phyloP scores from a whole-genome alignment of 1,284 basidiomycete species.

The Cutaneotrichosporon sp. region DNA sequence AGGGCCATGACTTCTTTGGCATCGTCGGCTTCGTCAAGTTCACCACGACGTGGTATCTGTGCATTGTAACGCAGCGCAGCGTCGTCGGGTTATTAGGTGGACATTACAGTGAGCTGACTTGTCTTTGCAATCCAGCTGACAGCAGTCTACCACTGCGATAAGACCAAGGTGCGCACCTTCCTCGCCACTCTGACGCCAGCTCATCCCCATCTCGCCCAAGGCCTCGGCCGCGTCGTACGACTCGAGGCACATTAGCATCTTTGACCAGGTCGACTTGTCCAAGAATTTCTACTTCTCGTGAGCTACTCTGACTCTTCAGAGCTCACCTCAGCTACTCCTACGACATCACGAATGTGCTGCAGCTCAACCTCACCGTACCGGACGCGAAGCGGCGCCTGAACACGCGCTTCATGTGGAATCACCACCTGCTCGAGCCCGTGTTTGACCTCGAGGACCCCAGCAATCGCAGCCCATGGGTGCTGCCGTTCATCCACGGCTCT shows the following conservation, averaged over 20 bases:
- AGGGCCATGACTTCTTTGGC: slow-evolving; percentile 71
- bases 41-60: slow-evolving; percentile 88
- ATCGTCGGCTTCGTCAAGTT: slow-evolving; percentile 77
- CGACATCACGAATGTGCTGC: slow-evolving; percentile 92
- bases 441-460: slow-evolving; percentile 56
- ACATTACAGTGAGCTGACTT: slow-evolving; percentile 67
- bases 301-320: background rate
- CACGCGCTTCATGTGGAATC: slow-evolving; percentile 95
- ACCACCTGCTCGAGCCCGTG: slow-evolving; percentile 74
- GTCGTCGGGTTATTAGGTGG: slow-evolving; percentile 93
- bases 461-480: slow-evolving; percentile 75
- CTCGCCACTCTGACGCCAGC: slow-evolving; percentile 28
- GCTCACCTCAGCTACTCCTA: slow-evolving; percentile 76
- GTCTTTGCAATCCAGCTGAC: background rate
- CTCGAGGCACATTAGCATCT: slow-evolving; percentile 79
- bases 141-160: slow-evolving; percentile 89
- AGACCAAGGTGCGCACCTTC: slow-evolving; percentile 66
- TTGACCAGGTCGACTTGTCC: slow-evolving; percentile 95
- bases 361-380: slow-evolving; percentile 80
- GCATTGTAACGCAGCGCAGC: slow-evolving; percentile 84
- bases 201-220: slow-evolving; percentile 47
- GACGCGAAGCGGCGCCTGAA: slow-evolving; percentile 61
- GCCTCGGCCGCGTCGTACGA: slow-evolving; percentile 79
- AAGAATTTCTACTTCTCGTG: slow-evolving; percentile 99
- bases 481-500: slow-evolving; percentile 87